These are phyloP conservation scores for Calendula officinalis DNA, from an alignment of 129 eudicot species.

Conservation along the genomic window DNA sequence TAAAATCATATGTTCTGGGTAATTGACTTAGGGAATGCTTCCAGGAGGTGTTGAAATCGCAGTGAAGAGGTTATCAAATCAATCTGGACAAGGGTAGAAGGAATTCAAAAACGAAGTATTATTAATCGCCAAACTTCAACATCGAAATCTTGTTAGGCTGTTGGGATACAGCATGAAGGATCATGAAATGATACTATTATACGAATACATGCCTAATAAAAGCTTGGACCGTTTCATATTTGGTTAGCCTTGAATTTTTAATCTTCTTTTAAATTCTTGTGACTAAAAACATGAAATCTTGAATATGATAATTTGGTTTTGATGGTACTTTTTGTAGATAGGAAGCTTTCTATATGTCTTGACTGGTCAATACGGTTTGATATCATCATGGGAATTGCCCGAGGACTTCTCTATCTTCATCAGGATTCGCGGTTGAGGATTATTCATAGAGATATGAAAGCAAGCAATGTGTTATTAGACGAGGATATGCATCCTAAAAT, in stretches of 20 bases:
- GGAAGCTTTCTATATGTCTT: conserved; percentile 26
- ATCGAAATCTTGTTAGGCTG: conserved; percentile 55
- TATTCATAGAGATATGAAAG: conserved; percentile 43
- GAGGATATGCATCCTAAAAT: conserved; percentile 41
- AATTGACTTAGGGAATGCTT: conserved; percentile 35
- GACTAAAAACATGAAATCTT: no score
- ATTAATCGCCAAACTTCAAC: conserved; percentile 51
- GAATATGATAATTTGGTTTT: conserved; percentile 15
- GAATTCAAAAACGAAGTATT: conserved; percentile 49
- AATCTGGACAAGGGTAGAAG: conserved; percentile 45
- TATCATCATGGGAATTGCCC: conserved; percentile 40
- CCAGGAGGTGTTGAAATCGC: conserved; percentile 44
- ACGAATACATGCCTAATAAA: conserved; percentile 61
- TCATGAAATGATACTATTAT: conserved; percentile 44
- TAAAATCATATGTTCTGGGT: background rate
- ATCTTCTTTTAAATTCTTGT: background rate
- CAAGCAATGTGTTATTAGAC: conserved; percentile 38
- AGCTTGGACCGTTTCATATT: conserved; percentile 53
- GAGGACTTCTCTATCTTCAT: conserved; percentile 45
- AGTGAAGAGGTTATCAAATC: conserved; percentile 50
- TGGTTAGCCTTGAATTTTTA: conserved; percentile 33
- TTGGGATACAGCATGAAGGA: conserved; percentile 48
- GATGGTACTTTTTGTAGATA: conserved; percentile 24
- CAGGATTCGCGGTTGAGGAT: conserved; percentile 43
- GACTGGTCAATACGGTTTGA: conserved; percentile 44